Conservation (phyloP, 306 rosid species). For the Coriaria nepalensis region DNA sequence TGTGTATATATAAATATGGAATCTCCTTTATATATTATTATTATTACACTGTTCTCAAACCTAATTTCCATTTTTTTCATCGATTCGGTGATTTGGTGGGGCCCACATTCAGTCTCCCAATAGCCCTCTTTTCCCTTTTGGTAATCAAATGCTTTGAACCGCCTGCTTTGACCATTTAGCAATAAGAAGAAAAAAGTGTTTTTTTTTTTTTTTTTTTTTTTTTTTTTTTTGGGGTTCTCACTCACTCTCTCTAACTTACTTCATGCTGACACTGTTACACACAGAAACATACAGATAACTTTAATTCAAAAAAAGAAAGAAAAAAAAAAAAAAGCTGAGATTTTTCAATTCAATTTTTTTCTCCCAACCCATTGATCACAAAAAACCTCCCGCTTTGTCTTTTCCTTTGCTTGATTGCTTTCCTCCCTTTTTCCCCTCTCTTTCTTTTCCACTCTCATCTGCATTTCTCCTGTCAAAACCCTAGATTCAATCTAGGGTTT, state of each 20-base stretch:
- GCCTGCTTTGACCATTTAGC: background rate
- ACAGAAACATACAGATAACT: conserved; percentile 2
- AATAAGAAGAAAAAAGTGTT: too few species aligned
- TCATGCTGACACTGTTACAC: background rate
- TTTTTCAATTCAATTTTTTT: conserved; percentile 25
- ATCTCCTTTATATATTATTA: too few species aligned
- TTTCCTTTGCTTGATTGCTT: background rate
- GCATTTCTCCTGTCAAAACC: conserved; percentile 55
- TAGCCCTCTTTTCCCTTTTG: conserved; percentile 8
- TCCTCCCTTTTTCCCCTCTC: conserved; percentile 9
- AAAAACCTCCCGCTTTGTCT: conserved; percentile 2
- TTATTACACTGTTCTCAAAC: too few species aligned
- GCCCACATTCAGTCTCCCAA: conserved; percentile 18
- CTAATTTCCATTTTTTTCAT: background rate
- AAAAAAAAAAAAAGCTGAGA: conserved; percentile 19
- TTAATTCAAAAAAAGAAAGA: conserved; percentile 12
- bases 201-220: too few species aligned
- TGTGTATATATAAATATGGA: too few species aligned
- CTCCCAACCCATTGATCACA: conserved; percentile 3
- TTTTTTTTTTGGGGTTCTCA: too few species aligned
- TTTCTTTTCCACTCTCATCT: conserved; percentile 20
- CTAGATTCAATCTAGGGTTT: conserved; percentile 84
- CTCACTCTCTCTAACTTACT: too few species aligned
- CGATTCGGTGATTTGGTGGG: conserved; percentile 28
- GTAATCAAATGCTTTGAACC: conserved; percentile 20